Conservation (phyloP, 2,329 filamentous ascomycete genomes). For the Colletotrichum coccodes region DNA sequence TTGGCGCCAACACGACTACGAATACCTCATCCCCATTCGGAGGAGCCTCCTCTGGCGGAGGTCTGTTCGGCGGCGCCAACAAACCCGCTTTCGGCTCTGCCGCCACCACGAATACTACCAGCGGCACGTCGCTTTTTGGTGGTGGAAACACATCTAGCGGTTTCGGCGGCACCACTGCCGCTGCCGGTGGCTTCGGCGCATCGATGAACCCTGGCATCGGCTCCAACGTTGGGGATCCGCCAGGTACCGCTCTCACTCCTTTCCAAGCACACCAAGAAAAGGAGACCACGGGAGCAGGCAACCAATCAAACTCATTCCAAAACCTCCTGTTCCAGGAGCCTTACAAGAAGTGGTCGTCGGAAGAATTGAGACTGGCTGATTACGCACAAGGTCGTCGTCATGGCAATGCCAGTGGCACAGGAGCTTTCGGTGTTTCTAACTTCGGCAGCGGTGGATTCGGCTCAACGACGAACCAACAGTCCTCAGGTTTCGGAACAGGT, state of each 20-base stretch:
- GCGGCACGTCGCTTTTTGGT: slow-evolving; percentile 59
- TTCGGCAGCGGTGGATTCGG: slow-evolving; percentile 62
- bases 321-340: slow-evolving; percentile 82
- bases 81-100: slow-evolving; percentile 63
- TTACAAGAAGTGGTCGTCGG: slow-evolving; percentile 92
- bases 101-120: slow-evolving; percentile 50
- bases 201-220: slow-evolving; percentile 61
- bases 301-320: slow-evolving; percentile 74
- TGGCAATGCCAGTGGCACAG: slow-evolving; percentile 85
- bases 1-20: slow-evolving; percentile 46
- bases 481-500: slow-evolving; percentile 52
- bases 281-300: slow-evolving; percentile 67
- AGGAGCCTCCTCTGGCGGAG: slow-evolving; percentile 39
- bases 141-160: slow-evolving; percentile 43
- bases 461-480: slow-evolving; percentile 46
- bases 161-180: slow-evolving; percentile 50
- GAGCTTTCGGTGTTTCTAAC: slow-evolving; percentile 78
- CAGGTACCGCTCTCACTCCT: slow-evolving; percentile 75
- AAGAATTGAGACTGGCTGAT: slow-evolving; percentile 83
- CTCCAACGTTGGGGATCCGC: slow-evolving; percentile 64
- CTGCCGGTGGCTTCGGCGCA: slow-evolving; percentile 53
- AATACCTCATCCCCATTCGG: slow-evolving; percentile 51
- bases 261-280: slow-evolving; percentile 80
- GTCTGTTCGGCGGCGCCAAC: slow-evolving; percentile 60
- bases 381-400: slow-evolving; percentile 87